phyloP scores from a whole-genome alignment of 345 rosid genomes.

The Syzygium jambos region DNA sequence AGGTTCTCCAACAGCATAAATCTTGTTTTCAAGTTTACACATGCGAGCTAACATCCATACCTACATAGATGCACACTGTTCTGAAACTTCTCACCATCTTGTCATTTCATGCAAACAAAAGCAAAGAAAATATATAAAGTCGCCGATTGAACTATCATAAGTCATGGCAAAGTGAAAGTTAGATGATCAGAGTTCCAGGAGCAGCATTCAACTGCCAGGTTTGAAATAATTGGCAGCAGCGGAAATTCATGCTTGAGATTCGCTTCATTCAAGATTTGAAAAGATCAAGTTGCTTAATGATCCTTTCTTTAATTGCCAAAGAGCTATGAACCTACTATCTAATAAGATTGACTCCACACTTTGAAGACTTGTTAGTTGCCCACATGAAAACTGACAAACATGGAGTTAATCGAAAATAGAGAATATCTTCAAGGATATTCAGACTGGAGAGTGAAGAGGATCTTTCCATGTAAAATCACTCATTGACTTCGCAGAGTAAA shows the following conservation, averaged over 20 bases:
- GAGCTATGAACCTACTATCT: neutral
- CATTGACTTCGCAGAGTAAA: neutral
- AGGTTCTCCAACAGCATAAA: slow-evolving; percentile 85
- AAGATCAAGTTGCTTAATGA: neutral
- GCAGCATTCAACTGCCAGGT: neutral
- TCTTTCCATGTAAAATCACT: neutral
- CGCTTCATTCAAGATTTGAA: neutral
- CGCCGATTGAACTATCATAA: neutral
- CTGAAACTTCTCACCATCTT: neutral
- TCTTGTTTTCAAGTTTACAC: slow-evolving; percentile 97
- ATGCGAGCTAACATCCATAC: slow-evolving; percentile 97
- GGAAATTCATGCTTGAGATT: neutral
- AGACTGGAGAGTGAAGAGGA: neutral
- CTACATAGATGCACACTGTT: slow-evolving; percentile 14
- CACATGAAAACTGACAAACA: neutral
- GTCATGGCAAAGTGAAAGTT: neutral
- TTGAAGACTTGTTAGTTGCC: neutral
- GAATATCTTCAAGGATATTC: neutral
- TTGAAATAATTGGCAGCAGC: neutral
- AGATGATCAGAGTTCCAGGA: neutral
- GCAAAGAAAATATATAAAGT: neutral
- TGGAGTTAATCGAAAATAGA: neutral
- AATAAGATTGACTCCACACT: neutral
- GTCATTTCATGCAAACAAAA: neutral
- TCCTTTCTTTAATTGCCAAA: neutral